These are phyloP conservation scores for Canavalia gladiata DNA, from an alignment of 306 rosid species.

Conservation along the genomic window DNA sequence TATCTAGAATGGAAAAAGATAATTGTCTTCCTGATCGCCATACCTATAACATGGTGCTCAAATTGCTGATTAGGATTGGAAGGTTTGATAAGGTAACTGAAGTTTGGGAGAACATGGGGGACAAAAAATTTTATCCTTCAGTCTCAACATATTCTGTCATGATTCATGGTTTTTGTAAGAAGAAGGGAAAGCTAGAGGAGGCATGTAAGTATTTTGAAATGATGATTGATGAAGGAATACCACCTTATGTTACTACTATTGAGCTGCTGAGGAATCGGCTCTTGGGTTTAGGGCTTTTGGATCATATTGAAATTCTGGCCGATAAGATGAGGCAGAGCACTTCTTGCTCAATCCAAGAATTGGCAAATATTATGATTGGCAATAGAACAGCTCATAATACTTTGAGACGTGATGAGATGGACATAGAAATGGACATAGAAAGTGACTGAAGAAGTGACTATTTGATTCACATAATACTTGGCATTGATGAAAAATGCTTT, in stretches of 20 bases:
- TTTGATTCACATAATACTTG: slow-evolving; percentile 34
- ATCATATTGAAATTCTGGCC: slow-evolving; percentile 68
- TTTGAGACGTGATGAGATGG: slow-evolving; percentile 53
- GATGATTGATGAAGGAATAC: slow-evolving; percentile 94
- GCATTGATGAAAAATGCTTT: slow-evolving; percentile 5
- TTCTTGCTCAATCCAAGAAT: slow-evolving; percentile 73
- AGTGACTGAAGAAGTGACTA: slow-evolving; percentile 57
- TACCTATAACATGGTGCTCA: slow-evolving; percentile 83
- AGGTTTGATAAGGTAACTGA: slow-evolving; percentile 80
- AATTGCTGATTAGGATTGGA: slow-evolving; percentile 77
- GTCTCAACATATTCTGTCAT: slow-evolving; percentile 85
- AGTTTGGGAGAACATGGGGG: slow-evolving; percentile 80
- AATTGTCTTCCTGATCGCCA: slow-evolving; percentile 71
- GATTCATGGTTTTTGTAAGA: slow-evolving; percentile 83
- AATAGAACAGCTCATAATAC: slow-evolving; percentile 45
- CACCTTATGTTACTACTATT: slow-evolving; percentile 75
- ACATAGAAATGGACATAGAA: slow-evolving; percentile 62
- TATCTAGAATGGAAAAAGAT: slow-evolving; percentile 74
- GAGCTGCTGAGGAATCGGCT: slow-evolving; percentile 75
- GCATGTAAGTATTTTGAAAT: slow-evolving; percentile 84
- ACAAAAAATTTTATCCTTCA: slow-evolving; percentile 70
- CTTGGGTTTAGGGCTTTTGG: slow-evolving; percentile 66
- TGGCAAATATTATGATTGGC: slow-evolving; percentile 64
- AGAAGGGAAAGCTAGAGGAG: slow-evolving; percentile 84
- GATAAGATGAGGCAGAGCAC: slow-evolving; percentile 79